Percentiles rank a stretch among this genome's conserved stretches.
phyloP scores from a whole-genome alignment of 768 basidiomycete species.

The Crassisporium funariophilum region DNA sequence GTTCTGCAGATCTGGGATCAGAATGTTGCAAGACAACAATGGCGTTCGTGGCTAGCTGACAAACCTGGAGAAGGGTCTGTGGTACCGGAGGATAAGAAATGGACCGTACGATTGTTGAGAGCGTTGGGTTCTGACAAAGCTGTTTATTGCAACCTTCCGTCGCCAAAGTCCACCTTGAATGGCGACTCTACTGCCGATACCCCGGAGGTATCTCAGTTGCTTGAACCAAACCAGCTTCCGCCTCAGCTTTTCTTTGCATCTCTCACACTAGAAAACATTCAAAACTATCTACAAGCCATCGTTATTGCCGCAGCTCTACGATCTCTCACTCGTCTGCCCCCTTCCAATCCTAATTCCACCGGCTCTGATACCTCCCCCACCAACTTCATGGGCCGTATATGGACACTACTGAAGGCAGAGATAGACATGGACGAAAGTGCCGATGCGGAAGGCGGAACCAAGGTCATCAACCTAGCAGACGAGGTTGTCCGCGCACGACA shows the following conservation, averaged over 20 bases:
- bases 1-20: conserved; percentile 54
- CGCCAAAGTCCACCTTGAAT: conserved; percentile 9
- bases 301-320: conserved; percentile 64
- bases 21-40: conserved; percentile 31
- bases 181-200: neutral
- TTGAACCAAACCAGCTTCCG: conserved; percentile 45
- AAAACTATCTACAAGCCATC: conserved; percentile 74
- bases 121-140: conserved; percentile 42
- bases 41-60: conserved; percentile 36
- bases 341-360: conserved; percentile 10
- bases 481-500: conserved; percentile 64
- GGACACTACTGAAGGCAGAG: conserved; percentile 64
- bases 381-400: conserved; percentile 63
- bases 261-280: conserved; percentile 55
- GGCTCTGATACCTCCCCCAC: no score
- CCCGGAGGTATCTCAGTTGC: neutral
- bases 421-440: conserved; percentile 42
- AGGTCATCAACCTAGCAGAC: conserved; percentile 70
- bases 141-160: conserved; percentile 42
- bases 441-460: conserved; percentile 39
- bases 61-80: conserved; percentile 3
- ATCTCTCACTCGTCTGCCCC: conserved; percentile 51
- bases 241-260: conserved; percentile 65
- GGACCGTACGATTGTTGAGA: conserved; percentile 51
- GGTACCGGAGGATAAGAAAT: conserved; percentile 27